These are phyloP conservation scores for Acer negundo DNA, from an alignment of 345 rosid species.

Conservation along the genomic window DNA sequence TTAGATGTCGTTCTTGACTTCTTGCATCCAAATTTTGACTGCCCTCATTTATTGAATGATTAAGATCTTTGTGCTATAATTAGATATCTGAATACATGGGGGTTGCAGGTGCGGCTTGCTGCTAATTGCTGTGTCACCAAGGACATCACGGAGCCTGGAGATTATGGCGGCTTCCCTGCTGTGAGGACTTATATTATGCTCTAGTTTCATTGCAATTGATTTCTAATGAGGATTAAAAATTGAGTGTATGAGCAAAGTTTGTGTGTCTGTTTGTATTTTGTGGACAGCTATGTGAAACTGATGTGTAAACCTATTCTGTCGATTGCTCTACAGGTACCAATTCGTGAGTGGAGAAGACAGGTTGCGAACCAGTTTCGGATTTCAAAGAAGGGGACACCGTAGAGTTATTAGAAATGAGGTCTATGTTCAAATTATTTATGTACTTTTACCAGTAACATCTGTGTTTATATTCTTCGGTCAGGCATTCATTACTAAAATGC, in stretches of 20 bases:
- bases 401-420: constrained; percentile 7
- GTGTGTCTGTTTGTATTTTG: constrained; percentile 5
- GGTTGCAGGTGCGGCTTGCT: constrained; percentile 69
- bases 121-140: constrained; percentile 76
- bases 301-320: background rate
- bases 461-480: background rate
- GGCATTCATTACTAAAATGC: background rate
- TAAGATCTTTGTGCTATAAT: no score
- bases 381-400: constrained; percentile 28
- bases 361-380: constrained; percentile 28
- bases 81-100: constrained; percentile 5
- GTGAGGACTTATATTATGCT: constrained; percentile 41
- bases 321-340: constrained; percentile 56
- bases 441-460: background rate
- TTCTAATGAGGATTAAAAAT: background rate
- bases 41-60: background rate
- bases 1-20: background rate
- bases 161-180: constrained; percentile 90
- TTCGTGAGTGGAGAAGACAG: constrained; percentile 72
- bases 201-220: background rate
- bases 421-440: background rate
- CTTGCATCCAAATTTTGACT: background rate
- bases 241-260: background rate
- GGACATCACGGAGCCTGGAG: constrained; percentile 78
- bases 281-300: background rate